A percentile compares a stretch with the other conserved stretches of the same genome.
Evolutionary conservation across 805 yeast genomes (phyloP).

Genomic region (Nakazawaea ishiwadae): DNA sequence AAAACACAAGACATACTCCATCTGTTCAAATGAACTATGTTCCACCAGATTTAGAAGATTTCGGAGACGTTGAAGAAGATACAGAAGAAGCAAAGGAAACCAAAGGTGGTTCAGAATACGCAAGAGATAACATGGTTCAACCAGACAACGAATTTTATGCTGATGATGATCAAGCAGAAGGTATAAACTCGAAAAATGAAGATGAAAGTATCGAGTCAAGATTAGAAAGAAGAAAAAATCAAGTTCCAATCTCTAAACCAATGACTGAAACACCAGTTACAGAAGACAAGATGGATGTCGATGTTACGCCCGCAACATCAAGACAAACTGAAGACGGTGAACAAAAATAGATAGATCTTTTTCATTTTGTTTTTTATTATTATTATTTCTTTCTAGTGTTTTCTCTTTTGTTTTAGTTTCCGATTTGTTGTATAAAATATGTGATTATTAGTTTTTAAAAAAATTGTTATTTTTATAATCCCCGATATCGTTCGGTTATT

Average conservation of each 20-base stretch:
- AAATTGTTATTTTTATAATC: too few species aligned
- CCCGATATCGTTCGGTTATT: too few species aligned
- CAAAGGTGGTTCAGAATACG: constrained; percentile 84
- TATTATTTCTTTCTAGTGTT: too few species aligned
- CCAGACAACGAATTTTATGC: constrained; percentile 78
- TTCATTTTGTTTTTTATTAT: neutral
- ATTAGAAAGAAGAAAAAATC: constrained; percentile 9
- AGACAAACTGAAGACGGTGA: neutral
- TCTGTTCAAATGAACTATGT: constrained; percentile 89
- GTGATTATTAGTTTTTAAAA: too few species aligned
- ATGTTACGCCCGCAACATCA: neutral
- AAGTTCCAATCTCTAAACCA: constrained; percentile 10
- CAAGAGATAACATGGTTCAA: constrained; percentile 69
- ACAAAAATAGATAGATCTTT: neutral
- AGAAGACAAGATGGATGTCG: constrained; percentile 8
- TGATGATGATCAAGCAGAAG: constrained; percentile 45
- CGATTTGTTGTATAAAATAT: too few species aligned
- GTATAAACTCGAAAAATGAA: constrained; percentile 15
- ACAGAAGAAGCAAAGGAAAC: constrained; percentile 74
- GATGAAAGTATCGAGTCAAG: constrained; percentile 6
- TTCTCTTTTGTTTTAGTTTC: too few species aligned
- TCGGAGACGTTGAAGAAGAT: constrained; percentile 78
- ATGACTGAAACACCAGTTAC: neutral
- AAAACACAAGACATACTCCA: constrained; percentile 94
- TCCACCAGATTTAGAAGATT: constrained; percentile 84